Percentiles rank a stretch among this genome's conserved stretches.
These are phyloP conservation scores for Epichloe coenophiala DNA, from an alignment of 2,329 filamentous ascomycete genomes.

Conservation along the genomic window DNA sequence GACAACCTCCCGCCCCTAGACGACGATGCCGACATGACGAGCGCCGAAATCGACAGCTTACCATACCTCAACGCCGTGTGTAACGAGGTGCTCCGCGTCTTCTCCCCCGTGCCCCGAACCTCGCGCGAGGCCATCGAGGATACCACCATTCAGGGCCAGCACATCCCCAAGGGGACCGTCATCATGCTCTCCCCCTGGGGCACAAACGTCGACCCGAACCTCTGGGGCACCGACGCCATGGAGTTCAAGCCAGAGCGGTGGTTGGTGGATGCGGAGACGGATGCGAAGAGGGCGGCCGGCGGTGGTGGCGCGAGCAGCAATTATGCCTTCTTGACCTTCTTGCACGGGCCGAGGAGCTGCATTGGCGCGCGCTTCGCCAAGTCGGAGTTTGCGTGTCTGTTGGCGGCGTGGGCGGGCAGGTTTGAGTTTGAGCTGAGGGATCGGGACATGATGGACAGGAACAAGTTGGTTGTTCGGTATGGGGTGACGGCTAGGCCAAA, in stretches of 20 bases:
- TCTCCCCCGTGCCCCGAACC: conserved; percentile 58
- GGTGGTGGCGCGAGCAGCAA: conserved; percentile 59
- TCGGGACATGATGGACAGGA: conserved; percentile 50
- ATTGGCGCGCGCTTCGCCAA: conserved; percentile 73
- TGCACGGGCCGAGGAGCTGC: conserved; percentile 76
- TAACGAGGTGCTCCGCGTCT: conserved; percentile 63
- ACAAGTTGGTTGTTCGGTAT: conserved; percentile 51
- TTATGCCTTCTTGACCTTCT: conserved; percentile 67
- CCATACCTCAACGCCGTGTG: conserved; percentile 71
- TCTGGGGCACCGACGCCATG: conserved; percentile 67
- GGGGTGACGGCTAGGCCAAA: conserved; percentile 60
- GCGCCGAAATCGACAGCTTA: conserved; percentile 51
- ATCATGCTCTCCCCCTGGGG: conserved; percentile 54
- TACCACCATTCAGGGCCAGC: conserved; percentile 50
- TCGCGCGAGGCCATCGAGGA: conserved; percentile 51
- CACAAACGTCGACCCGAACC: conserved; percentile 50
- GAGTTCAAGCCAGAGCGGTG: conserved; percentile 72
- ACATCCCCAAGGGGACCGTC: conserved; percentile 56
- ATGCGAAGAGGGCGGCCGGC: conserved; percentile 32
- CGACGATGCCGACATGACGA: conserved; percentile 22
- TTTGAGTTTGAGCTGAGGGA: conserved; percentile 51
- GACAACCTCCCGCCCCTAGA: conserved; percentile 39
- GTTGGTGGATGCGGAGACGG: conserved; percentile 28
- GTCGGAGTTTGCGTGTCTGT: conserved; percentile 70
- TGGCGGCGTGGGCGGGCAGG: conserved; percentile 63